A percentile compares a stretch with the other conserved stretches of the same genome.
Evolutionary conservation across 2,329 filamentous ascomycete genomes (phyloP).

Genomic region (Xylariales sp.): DNA sequence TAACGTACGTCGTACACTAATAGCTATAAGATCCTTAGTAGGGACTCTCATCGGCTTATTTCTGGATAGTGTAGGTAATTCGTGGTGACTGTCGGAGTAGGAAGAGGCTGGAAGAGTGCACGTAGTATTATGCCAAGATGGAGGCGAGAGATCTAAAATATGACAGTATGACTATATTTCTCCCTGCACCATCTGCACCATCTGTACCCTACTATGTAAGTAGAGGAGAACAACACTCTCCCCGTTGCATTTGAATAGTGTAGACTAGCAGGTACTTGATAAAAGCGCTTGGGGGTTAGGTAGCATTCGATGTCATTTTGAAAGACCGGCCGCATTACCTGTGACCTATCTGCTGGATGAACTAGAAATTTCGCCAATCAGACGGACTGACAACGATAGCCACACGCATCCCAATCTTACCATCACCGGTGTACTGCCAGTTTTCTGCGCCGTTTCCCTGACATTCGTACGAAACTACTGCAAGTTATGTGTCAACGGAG

Average conservation of each 20-base stretch:
- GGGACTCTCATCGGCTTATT: no score
- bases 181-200: neutral
- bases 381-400: slow-evolving; percentile 6
- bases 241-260: slow-evolving; percentile 4
- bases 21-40: no score
- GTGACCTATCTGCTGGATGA: slow-evolving; percentile 19
- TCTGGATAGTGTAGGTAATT: neutral
- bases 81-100: neutral
- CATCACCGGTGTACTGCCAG: slow-evolving; percentile 1
- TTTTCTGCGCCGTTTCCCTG: slow-evolving; percentile 19
- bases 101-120: slow-evolving; percentile 18
- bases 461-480: slow-evolving; percentile 30
- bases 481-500: slow-evolving; percentile 23
- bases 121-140: slow-evolving; percentile 16
- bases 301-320: slow-evolving; percentile 25
- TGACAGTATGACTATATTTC: slow-evolving; percentile 16
- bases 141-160: neutral
- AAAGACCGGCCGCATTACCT: slow-evolving; percentile 29
- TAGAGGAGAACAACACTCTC: neutral
- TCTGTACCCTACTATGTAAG: no score
- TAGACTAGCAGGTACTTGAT: no score
- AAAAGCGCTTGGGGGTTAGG: neutral
- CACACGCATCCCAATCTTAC: slow-evolving; percentile 26
- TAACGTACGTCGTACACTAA: neutral
- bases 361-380: slow-evolving; percentile 6